These are phyloP conservation scores for Geranomyces michiganensis DNA, from an alignment of 192 early-diverging fungal species.

Conservation along the genomic window DNA sequence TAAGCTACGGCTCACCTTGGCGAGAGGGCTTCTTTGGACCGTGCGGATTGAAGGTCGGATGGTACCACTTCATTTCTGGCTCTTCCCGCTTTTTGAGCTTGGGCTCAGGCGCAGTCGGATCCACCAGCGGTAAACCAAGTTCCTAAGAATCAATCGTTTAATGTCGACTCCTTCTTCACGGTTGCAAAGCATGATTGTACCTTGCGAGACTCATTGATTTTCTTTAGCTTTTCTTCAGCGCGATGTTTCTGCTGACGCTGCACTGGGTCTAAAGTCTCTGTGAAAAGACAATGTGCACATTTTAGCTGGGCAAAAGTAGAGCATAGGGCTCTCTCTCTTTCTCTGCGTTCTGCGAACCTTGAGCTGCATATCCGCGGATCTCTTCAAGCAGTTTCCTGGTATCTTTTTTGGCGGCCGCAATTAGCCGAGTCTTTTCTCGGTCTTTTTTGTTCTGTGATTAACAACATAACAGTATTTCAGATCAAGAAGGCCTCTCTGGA, in stretches of 20 bases:
- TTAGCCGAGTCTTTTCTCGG: constrained; percentile 56
- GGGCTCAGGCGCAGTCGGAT: constrained; percentile 21
- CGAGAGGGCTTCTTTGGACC: constrained; percentile 43
- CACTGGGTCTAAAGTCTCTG: constrained; percentile 21
- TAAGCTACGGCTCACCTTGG: background rate
- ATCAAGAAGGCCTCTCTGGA: background rate
- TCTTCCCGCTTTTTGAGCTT: constrained; percentile 25
- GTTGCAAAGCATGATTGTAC: constrained; percentile 22
- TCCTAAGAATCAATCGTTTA: constrained; percentile 1
- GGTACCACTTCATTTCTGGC: constrained; percentile 47
- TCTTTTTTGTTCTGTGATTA: constrained; percentile 64
- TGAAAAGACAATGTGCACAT: background rate
- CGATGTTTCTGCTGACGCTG: constrained; percentile 44
- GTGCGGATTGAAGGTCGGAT: constrained; percentile 51
- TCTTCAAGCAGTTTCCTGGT: constrained; percentile 56
- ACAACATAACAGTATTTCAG: background rate
- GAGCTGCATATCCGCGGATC: constrained; percentile 37
- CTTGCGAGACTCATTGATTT: constrained; percentile 63
- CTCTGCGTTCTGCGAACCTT: too few species aligned
- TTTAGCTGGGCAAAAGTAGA: background rate
- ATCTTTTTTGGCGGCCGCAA: constrained; percentile 60
- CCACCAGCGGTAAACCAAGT: constrained; percentile 14
- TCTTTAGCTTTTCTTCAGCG: constrained; percentile 52
- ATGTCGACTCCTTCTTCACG: background rate
- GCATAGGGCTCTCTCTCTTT: too few species aligned